Evolutionary conservation across 1,139 yeast genomes (phyloP).

Genomic region (Blastobotrys indianensis): DNA sequence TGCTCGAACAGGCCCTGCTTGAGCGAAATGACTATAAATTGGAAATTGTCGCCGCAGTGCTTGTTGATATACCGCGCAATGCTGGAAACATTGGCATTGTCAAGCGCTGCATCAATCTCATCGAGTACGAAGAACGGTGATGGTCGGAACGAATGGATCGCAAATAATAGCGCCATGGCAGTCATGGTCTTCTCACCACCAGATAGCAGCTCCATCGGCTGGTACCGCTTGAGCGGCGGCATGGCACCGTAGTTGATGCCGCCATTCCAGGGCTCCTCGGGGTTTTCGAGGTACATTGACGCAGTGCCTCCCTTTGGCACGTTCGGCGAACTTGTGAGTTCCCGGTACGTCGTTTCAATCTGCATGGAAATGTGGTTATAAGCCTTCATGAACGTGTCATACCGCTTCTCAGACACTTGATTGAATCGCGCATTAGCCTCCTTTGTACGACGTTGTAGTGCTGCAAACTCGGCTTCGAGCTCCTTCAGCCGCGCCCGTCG

Average conservation of each 20-base stretch:
- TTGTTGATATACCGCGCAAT: conserved; percentile 78
- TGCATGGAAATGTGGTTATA: conserved; percentile 67
- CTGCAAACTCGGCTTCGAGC: conserved; percentile 60
- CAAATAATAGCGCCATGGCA: conserved; percentile 84
- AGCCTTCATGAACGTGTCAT: conserved; percentile 60
- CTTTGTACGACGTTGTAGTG: conserved; percentile 57
- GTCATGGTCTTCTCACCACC: conserved; percentile 99
- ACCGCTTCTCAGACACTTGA: conserved; percentile 54
- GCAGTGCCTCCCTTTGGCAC: conserved; percentile 85
- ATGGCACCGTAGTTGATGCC: conserved; percentile 91
- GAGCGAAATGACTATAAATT: conserved; percentile 88
- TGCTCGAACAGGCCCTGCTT: conserved; percentile 82
- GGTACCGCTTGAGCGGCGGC: conserved; percentile 92
- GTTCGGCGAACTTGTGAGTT: conserved; percentile 59
- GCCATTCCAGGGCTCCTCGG: conserved; percentile 71
- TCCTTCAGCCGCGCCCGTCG: conserved; percentile 56
- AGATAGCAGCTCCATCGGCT: conserved; percentile 87
- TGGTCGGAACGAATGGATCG: conserved; percentile 86
- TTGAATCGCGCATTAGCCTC: conserved; percentile 53
- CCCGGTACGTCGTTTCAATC: conserved; percentile 81
- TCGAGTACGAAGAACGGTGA: conserved; percentile 94
- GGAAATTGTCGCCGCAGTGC: conserved; percentile 75
- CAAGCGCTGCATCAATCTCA: conserved; percentile 96
- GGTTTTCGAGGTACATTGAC: conserved; percentile 77
- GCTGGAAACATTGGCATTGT: conserved; percentile 76